These are phyloP conservation scores for Boletellus dicymbophilus DNA, from an alignment of 1,284 basidiomycete genomes.

Conservation along the genomic window DNA sequence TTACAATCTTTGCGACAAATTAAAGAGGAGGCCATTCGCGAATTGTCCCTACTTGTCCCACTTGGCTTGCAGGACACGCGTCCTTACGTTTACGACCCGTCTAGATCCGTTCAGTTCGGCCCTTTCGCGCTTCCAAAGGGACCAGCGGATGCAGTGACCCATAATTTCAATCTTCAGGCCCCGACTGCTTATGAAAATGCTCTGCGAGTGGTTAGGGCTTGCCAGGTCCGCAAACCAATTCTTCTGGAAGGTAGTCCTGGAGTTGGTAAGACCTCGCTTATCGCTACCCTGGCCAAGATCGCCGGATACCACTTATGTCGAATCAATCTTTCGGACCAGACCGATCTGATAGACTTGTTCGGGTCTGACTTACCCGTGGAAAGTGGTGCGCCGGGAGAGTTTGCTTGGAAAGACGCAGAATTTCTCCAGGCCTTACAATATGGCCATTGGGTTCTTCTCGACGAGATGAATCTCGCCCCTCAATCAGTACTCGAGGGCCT, in stretches of 20 bases:
- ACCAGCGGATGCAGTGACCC: conserved; percentile 34
- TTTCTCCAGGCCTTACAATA: conserved; percentile 92
- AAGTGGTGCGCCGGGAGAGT: conserved; percentile 89
- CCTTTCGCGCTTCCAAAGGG: conserved; percentile 77
- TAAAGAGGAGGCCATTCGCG: conserved; percentile 48
- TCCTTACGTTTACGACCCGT: conserved; percentile 37
- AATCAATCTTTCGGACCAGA: conserved; percentile 99
- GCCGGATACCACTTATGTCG: conserved; percentile 84
- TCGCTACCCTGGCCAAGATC: conserved; percentile 85
- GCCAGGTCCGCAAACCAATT: conserved; percentile 90
- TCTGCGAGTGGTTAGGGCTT: conserved; percentile 88
- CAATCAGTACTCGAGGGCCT: conserved; percentile 97
- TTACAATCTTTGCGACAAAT: conserved; percentile 48
- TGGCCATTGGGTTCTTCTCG: conserved; percentile 96
- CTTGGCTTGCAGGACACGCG: conserved; percentile 32
- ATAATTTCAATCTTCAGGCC: conserved; percentile 83
- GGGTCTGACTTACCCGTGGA: conserved; percentile 97
- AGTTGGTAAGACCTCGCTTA: conserved; percentile 97
- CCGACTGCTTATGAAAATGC: conserved; percentile 91
- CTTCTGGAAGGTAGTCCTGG: conserved; percentile 98
- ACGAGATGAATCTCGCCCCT: conserved; percentile 99
- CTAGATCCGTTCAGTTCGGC: conserved; percentile 62
- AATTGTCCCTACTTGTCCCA: conserved; percentile 56
- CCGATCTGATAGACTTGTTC: conserved; percentile 95
- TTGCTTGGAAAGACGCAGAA: conserved; percentile 97